Evolutionary conservation across 768 basidiomycete species (phyloP), one percentile per base, ranked within the genome.

Genomic region (Boletus pseudopeckii): DNA sequence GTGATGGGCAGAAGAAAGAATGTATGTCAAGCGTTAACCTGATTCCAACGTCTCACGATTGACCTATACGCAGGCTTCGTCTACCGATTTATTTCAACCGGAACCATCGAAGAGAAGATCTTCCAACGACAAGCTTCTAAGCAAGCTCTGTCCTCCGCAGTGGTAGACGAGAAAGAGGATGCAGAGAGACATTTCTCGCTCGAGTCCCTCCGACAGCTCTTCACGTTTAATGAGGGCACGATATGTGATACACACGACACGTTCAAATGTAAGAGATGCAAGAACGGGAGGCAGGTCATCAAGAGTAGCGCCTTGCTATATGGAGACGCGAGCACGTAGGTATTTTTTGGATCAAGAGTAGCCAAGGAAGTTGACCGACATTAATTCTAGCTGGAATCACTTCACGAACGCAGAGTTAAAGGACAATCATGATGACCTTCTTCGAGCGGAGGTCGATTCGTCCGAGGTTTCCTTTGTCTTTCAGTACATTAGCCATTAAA

Each of bases 1-100:
- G 96, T 74, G 96, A 99, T 65, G 96, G 96, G 0, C 96, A 98
- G 71, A 99, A 97, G 83, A 98, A 98, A 82, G 95, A 97, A 73
- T 99, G 96, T 94, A 65, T 49, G 89, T 66, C 22, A 17, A 30
- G 14, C 5, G 9, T 48, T 13, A 26, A 30, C n/a, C n/a, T 20
- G 7, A 8, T 38, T 39, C 2, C 5, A 38, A 8, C 13, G 46
- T 44, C 9, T 17, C 11, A 15, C 50, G 34, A 34, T 36, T 56
- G 40, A 58, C 43, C 28, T 15, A 2, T 39, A 15, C 22, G 4
- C 46, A 96, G 92, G 93, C 65, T 99, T 99, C 61, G 96, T 98
- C 4, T 99, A 98, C 70, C 91, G 96, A 22, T 99, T 98, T 72
- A 95, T 98, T 60, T 88, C 92, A 5, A 93, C 94, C 0, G 96